Percentiles rank a stretch among this genome's conserved stretches.
phyloP scores from a whole-genome alignment of 169 alveolate genomes.

The Eimeria sp. region DNA sequence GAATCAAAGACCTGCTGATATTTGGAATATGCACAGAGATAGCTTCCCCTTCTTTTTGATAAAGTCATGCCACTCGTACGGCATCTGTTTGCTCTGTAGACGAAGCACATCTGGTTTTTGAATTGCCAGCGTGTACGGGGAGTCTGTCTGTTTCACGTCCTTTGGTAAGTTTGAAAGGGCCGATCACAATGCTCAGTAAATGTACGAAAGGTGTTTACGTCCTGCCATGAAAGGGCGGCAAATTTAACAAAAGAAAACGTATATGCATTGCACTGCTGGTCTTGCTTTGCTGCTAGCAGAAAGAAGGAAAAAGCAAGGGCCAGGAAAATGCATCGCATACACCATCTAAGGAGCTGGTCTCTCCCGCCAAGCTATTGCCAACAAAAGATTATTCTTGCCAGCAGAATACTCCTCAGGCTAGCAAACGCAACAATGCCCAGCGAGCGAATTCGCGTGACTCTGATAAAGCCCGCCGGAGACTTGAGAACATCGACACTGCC shows the following conservation, averaged over 20 bases:
- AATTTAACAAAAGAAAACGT: too few relatives aligned
- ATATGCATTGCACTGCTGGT: not conserved
- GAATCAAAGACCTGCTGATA: not conserved
- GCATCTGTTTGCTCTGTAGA: not conserved
- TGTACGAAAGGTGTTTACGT: not conserved
- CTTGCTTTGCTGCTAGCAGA: constrained; percentile 5
- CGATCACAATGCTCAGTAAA: not conserved
- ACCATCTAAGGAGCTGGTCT: not conserved
- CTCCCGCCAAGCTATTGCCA: not conserved
- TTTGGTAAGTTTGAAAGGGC: not conserved
- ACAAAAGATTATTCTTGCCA: not conserved
- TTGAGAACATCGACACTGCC: not conserved
- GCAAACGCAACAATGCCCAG: not conserved
- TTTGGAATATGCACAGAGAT: not conserved
- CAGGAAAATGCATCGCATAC: not conserved
- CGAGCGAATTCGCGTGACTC: not conserved
- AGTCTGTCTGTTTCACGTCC: not conserved
- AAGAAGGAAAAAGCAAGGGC: not conserved
- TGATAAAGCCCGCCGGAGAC: not conserved
- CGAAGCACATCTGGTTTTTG: constrained; percentile 31
- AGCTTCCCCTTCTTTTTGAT: not conserved
- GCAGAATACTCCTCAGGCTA: not conserved
- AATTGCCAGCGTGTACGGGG: not conserved
- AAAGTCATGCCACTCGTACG: not conserved
- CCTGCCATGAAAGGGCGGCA: too few relatives aligned